Conservation (phyloP, 1,284 basidiomycete genomes). For the Macrocystidia cucumis region DNA sequence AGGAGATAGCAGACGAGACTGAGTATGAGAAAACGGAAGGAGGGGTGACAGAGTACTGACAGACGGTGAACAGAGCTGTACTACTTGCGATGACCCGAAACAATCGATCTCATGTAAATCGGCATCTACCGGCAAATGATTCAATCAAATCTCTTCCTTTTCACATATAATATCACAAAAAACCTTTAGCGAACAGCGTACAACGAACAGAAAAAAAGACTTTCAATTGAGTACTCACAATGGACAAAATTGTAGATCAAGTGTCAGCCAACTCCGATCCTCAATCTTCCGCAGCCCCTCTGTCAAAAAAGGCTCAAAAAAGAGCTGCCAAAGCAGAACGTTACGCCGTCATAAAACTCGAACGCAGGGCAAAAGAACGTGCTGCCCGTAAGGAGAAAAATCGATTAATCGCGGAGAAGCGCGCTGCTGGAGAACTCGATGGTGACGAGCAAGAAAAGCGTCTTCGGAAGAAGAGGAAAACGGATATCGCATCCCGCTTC, state of each 20-base stretch:
- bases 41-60: constrained; percentile 9
- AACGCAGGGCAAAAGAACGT: constrained; percentile 71
- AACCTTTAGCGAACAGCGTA: too few relatives aligned
- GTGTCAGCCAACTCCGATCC: too few relatives aligned
- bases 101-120: constrained; percentile 27
- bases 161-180: too few relatives aligned
- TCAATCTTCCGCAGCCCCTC: constrained; percentile 22
- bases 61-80: constrained; percentile 6
- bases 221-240: too few relatives aligned
- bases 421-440: constrained; percentile 46
- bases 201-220: too few relatives aligned
- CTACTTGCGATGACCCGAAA: constrained; percentile 18
- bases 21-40: constrained; percentile 10
- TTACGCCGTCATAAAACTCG: constrained; percentile 61
- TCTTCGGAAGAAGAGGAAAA: constrained; percentile 35
- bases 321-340: constrained; percentile 63
- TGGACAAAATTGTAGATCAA: too few relatives aligned
- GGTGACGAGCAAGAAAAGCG: constrained; percentile 32
- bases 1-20: constrained; percentile 13
- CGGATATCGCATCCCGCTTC: constrained; percentile 30
- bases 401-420: constrained; percentile 42
- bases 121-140: constrained; percentile 37
- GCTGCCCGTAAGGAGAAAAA: constrained; percentile 65
- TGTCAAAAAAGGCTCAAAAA: constrained; percentile 81
- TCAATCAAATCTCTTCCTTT: too few relatives aligned